phyloP scores from a whole-genome alignment of 179 eudicot species.

The Beta macrorhiza region DNA sequence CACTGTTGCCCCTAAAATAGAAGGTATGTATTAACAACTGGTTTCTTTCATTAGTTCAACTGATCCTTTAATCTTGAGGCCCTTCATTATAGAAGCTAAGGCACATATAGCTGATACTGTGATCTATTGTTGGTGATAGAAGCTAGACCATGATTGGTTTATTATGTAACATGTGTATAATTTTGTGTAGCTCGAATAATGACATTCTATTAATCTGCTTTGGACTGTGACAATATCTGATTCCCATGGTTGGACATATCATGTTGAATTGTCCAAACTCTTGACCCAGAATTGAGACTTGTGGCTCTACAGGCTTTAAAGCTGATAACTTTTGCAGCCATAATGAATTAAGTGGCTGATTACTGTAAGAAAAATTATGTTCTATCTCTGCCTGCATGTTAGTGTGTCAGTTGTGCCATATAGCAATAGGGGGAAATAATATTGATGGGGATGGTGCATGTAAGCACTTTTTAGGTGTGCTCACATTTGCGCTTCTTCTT shows the following conservation, averaged over 20 bases:
- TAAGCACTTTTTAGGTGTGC: not conserved
- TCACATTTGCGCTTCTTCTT: no score
- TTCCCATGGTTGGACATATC: not conserved
- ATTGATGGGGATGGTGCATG: not conserved
- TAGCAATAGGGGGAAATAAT: not conserved
- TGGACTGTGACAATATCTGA: not conserved
- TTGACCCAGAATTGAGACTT: not conserved
- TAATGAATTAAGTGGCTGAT: not conserved
- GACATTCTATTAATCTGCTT: not conserved
- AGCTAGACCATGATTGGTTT: not conserved
- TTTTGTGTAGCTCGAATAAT: not conserved
- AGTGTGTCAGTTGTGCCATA: not conserved
- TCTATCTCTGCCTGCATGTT: not conserved
- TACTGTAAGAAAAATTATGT: not conserved
- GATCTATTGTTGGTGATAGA: not conserved
- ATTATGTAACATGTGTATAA: not conserved
- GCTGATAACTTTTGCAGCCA: not conserved
- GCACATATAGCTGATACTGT: not conserved
- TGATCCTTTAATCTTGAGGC: not conserved
- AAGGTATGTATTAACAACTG: constrained; percentile 46
- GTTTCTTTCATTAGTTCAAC: not conserved
- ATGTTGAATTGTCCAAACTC: not conserved
- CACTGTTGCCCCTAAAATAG: constrained; percentile 86
- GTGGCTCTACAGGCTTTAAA: not conserved
- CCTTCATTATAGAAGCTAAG: not conserved